A percentile compares a stretch with the other conserved stretches of the same genome.
These are phyloP conservation scores for Fraxinus velutina DNA, from an alignment of 305 asterid genomes.

Conservation along the genomic window DNA sequence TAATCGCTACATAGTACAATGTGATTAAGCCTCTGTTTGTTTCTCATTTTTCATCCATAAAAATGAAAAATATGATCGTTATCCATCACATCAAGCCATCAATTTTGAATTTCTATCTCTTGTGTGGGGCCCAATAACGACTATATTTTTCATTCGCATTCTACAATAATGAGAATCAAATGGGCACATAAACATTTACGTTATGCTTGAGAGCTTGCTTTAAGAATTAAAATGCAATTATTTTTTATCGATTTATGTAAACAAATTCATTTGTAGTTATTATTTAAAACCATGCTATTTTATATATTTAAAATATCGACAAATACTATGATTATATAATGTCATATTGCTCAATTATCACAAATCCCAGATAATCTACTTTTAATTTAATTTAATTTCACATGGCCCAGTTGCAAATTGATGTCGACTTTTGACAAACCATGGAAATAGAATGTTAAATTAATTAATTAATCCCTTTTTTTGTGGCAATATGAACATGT, in stretches of 20 bases:
- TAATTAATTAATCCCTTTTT: neutral
- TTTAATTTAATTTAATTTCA: neutral
- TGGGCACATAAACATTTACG: neutral
- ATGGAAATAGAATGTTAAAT: neutral
- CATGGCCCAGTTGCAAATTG: neutral
- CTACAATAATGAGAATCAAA: no score
- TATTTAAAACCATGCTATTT: neutral
- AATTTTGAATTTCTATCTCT: no score
- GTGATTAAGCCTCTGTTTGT: no score
- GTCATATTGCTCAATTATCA: neutral
- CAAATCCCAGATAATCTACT: neutral
- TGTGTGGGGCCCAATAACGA: no score
- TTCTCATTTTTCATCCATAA: no score
- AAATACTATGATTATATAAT: neutral
- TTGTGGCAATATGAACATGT: neutral
- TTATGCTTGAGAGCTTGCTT: neutral
- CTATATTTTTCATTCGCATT: no score
- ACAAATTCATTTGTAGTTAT: neutral
- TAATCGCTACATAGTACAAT: no score
- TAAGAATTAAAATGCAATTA: neutral
- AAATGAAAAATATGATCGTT: no score
- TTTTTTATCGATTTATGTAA: neutral
- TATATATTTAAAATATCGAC: neutral
- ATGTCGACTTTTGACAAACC: neutral
- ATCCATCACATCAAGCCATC: no score